Percentiles rank a stretch among this genome's conserved stretches.
Evolutionary conservation across 352 stramenopile species (phyloP).

Genomic region (Pythium sp.): DNA sequence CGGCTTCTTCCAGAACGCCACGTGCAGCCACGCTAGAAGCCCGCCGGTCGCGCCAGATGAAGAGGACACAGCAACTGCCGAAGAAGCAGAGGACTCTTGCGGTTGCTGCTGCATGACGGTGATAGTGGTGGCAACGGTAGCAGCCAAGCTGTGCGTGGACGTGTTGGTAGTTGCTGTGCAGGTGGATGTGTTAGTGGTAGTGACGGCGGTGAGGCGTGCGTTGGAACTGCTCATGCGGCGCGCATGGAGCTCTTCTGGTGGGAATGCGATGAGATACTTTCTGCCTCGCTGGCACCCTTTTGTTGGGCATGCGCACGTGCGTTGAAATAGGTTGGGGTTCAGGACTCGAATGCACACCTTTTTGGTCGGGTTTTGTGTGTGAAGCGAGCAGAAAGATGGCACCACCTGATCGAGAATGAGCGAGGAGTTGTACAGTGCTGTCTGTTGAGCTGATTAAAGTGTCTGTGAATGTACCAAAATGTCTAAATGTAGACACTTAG

Average conservation of each 20-base stretch:
- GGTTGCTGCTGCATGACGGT: neutral
- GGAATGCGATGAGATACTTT: neutral
- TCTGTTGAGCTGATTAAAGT: too few species aligned
- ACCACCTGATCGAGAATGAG: too few species aligned
- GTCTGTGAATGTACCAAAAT: too few species aligned
- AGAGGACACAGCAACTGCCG: neutral
- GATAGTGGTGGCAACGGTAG: neutral
- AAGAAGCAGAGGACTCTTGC: neutral
- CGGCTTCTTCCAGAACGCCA: constrained; percentile 80
- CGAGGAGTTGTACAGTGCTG: too few species aligned
- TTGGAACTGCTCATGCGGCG: constrained; percentile 10
- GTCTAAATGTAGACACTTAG: too few species aligned
- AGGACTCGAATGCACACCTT: neutral
- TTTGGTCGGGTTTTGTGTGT: neutral
- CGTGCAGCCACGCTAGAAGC: constrained; percentile 25
- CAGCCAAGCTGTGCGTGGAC: neutral
- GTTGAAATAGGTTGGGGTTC: neutral
- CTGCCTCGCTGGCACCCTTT: neutral
- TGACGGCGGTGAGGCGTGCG: neutral
- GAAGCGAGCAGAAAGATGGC: neutral
- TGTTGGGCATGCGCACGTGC: neutral
- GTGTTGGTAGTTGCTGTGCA: neutral
- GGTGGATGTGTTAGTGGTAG: neutral
- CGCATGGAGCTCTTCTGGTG: constrained; percentile 8
- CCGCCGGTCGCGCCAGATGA: constrained; percentile 1